These are phyloP conservation scores for Marvania coccoides DNA, from an alignment of 139 green algal species.

Conservation along the genomic window DNA sequence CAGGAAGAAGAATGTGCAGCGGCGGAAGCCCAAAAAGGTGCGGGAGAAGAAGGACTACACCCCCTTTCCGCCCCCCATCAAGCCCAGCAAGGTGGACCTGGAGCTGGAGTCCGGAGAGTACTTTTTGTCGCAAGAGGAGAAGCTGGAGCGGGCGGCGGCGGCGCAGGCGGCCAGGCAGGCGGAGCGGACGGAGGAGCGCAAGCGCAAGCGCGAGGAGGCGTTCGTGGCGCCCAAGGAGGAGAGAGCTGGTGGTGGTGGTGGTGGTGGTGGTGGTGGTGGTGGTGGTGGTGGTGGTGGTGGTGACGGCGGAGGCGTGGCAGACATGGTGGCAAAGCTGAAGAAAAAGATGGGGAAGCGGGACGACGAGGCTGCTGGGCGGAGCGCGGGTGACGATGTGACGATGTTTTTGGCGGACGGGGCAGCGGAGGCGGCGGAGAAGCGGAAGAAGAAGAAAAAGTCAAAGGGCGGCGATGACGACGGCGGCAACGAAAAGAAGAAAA, in stretches of 20 bases:
- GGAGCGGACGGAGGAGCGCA: slow-evolving; percentile 31
- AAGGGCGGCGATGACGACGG: not conserved
- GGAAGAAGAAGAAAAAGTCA: not conserved
- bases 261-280: not conserved
- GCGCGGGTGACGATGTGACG: not conserved
- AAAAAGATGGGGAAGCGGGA: slow-evolving; percentile 26
- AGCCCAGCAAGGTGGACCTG: slow-evolving; percentile 83
- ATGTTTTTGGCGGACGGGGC: not conserved
- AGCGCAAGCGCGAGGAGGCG: slow-evolving; percentile 64
- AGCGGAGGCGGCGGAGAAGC: not conserved
- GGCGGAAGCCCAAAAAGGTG: slow-evolving; percentile 69
- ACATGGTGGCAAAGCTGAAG: slow-evolving; percentile 43
- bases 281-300: not conserved
- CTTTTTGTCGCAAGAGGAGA: slow-evolving; percentile 79
- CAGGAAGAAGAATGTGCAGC: slow-evolving; percentile 98
- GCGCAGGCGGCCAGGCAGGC: slow-evolving; percentile 39
- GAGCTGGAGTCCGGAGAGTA: slow-evolving; percentile 94
- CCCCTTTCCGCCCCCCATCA: slow-evolving; percentile 92
- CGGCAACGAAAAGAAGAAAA: slow-evolving; percentile 6
- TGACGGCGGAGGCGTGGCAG: slow-evolving; percentile 13
- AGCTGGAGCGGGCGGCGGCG: slow-evolving; percentile 37
- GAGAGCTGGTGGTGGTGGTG: not conserved
- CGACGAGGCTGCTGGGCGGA: not conserved
- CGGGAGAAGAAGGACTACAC: slow-evolving; percentile 81
- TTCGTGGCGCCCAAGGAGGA: slow-evolving; percentile 75